These are phyloP conservation scores for Scleroderma bovista DNA, from an alignment of 768 basidiomycete genomes.

Conservation along the genomic window DNA sequence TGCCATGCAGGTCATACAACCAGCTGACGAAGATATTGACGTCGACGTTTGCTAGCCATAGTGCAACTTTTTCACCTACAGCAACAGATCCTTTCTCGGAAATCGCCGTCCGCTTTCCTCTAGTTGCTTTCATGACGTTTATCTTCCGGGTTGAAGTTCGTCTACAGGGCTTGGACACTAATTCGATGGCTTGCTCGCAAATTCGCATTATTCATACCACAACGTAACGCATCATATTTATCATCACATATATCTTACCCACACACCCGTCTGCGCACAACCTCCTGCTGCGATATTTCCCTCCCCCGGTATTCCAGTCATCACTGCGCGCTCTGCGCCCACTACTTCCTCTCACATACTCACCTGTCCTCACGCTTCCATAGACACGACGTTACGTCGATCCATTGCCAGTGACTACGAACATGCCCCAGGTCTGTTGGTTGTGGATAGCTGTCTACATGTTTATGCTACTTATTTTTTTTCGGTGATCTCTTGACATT, in stretches of 20 bases:
- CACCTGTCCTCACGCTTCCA: too few relatives aligned
- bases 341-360: too few relatives aligned
- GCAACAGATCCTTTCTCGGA: not conserved
- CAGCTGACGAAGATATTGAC: constrained; percentile 24
- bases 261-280: not conserved
- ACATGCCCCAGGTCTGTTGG: too few relatives aligned
- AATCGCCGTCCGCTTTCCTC: constrained; percentile 3
- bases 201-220: not conserved
- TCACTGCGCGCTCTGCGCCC: not conserved
- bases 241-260: not conserved
- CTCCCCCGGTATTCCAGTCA: not conserved
- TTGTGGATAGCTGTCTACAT: too few relatives aligned
- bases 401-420: too few relatives aligned
- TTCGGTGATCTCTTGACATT: too few relatives aligned
- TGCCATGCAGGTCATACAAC: constrained; percentile 6
- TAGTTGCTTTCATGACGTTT: not conserved
- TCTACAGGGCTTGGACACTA: not conserved
- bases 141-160: not conserved
- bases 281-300: not conserved
- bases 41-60: constrained; percentile 20
- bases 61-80: not conserved
- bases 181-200: not conserved
- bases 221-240: not conserved
- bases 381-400: too few relatives aligned
- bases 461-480: too few relatives aligned